These are phyloP conservation scores for Pseudocercospora eumusae DNA, from an alignment of 2,329 filamentous ascomycete genomes.

Conservation along the genomic window DNA sequence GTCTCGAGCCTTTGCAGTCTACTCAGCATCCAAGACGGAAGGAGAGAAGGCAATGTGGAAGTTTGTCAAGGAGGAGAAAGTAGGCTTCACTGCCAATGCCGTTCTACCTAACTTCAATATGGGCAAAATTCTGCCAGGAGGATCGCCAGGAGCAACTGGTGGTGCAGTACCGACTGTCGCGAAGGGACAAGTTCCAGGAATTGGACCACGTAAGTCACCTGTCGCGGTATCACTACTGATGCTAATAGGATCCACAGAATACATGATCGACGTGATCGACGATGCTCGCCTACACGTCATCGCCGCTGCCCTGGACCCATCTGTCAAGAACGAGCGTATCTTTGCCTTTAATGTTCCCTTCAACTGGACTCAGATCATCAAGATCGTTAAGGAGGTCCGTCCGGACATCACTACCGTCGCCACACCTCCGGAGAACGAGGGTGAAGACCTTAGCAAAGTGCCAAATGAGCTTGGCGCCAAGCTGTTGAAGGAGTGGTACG, in stretches of 20 bases:
- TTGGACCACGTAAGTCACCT: constrained; percentile 26
- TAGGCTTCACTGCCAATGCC: constrained; percentile 49
- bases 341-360: constrained; percentile 55
- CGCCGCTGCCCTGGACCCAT: constrained; percentile 49
- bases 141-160: constrained; percentile 24
- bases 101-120: constrained; percentile 36
- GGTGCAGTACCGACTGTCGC: constrained; percentile 20
- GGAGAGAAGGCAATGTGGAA: constrained; percentile 52
- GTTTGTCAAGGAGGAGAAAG: constrained; percentile 48
- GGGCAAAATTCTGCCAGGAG: constrained; percentile 26
- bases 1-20: constrained; percentile 40
- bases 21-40: constrained; percentile 51
- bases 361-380: constrained; percentile 51
- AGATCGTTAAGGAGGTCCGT: constrained; percentile 42
- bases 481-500: constrained; percentile 37
- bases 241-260: constrained; percentile 25
- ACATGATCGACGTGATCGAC: constrained; percentile 54
- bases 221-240: neutral
- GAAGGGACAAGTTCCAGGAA: constrained; percentile 22
- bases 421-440: constrained; percentile 25
- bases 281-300: constrained; percentile 56
- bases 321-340: constrained; percentile 53
- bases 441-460: constrained; percentile 31
- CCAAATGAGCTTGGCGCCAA: constrained; percentile 35
- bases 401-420: constrained; percentile 40